Percentiles rank a stretch among this genome's conserved stretches.
Conservation (phyloP, 2,329 filamentous ascomycete genomes). For the Scleromitrula shiraiana region DNA sequence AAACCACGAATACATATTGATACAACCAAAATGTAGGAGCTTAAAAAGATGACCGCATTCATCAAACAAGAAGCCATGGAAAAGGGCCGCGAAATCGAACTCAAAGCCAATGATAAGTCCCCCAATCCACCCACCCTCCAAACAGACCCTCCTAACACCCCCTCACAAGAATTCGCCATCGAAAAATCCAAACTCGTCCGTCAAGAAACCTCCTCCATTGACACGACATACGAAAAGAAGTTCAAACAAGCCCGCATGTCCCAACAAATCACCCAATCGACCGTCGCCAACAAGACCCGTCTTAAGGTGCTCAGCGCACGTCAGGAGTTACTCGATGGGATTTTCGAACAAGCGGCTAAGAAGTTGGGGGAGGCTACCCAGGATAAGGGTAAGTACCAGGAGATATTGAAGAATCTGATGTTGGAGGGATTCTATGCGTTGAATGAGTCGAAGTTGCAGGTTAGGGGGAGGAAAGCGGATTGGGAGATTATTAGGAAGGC, state of each 20-base stretch:
- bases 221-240: conserved; percentile 93
- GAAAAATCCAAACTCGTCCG: conserved; percentile 98
- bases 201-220: conserved; percentile 88
- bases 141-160: not conserved
- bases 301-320: conserved; percentile 79
- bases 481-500: conserved; percentile 68
- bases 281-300: conserved; percentile 90
- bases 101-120: conserved; percentile 79
- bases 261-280: conserved; percentile 96
- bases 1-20: not conserved
- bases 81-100: conserved; percentile 93
- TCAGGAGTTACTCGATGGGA: conserved; percentile 82
- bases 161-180: conserved; percentile 72
- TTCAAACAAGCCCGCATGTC: conserved; percentile 98
- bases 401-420: conserved; percentile 68
- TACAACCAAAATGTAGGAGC: conserved; percentile 52
- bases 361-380: conserved; percentile 59
- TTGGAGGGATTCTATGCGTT: conserved; percentile 87
- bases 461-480: conserved; percentile 76
- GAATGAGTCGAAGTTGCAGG: conserved; percentile 66
- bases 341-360: conserved; percentile 75
- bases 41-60: conserved; percentile 99
- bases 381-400: conserved; percentile 68
- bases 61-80: conserved; percentile 98
- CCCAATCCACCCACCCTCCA: not conserved